Conservation (phyloP, 164 flowering plant species). For the Nymphaea thermarum region DNA sequence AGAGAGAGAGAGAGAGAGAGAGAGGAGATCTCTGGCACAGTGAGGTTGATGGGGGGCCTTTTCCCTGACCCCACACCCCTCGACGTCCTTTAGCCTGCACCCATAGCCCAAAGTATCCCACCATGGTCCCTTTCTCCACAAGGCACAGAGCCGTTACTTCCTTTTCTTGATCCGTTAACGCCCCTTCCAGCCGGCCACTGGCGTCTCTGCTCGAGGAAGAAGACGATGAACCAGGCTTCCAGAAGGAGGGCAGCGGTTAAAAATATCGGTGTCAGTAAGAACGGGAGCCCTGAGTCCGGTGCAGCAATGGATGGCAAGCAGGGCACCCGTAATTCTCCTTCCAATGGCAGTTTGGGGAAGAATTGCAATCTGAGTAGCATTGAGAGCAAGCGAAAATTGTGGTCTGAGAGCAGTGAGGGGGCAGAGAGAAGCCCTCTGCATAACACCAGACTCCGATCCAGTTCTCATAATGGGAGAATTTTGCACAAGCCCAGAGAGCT, state of each 20-base stretch:
- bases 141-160: background rate
- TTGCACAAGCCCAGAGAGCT: background rate
- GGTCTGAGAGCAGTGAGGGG: constrained; percentile 11
- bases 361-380: constrained; percentile 9
- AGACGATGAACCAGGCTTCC: background rate
- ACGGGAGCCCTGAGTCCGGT: background rate
- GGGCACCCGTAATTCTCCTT: background rate
- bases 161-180: background rate
- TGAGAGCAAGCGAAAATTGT: constrained; percentile 49
- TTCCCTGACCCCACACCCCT: background rate
- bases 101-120: background rate
- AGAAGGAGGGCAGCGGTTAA: background rate
- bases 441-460: constrained; percentile 10
- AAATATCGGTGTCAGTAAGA: background rate
- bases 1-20: too few relatives aligned
- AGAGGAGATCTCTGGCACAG: too few relatives aligned
- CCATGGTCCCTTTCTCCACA: background rate
- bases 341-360: background rate
- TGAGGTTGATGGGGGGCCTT: too few relatives aligned
- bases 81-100: background rate
- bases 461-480: background rate
- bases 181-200: background rate
- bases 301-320: background rate
- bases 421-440: constrained; percentile 17
- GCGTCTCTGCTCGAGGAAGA: background rate